These are phyloP conservation scores for Clonostachys rosea DNA, from an alignment of 2,329 filamentous ascomycete species.

Conservation along the genomic window DNA sequence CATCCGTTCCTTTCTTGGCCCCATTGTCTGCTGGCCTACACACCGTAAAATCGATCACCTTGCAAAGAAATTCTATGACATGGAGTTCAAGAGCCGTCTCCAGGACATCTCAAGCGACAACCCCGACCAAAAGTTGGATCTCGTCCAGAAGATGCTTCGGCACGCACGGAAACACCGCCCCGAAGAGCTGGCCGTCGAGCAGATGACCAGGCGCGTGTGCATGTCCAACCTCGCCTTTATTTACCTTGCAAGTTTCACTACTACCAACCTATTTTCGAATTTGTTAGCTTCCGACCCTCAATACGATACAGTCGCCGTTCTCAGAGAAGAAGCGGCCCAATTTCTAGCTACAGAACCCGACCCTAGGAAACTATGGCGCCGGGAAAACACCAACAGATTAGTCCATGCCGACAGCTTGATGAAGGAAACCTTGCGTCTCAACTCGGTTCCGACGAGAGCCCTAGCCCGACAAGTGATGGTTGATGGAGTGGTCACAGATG, in stretches of 20 bases:
- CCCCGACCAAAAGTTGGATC: constrained; percentile 22
- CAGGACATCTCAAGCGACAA: constrained; percentile 8
- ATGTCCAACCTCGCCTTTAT: constrained; percentile 28
- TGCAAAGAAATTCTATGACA: constrained; percentile 13
- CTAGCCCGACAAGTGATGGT: constrained; percentile 15
- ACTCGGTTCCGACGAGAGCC: constrained; percentile 9
- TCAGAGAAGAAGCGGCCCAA: constrained; percentile 28
- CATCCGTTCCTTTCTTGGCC: constrained; percentile 23
- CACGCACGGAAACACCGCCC: constrained; percentile 28
- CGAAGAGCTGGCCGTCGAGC: constrained; percentile 21
- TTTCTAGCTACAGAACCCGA: constrained; percentile 15
- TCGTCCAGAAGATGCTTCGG: constrained; percentile 35
- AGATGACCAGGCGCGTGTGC: constrained; percentile 21
- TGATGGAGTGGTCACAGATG: constrained; percentile 19
- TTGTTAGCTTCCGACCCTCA: constrained; percentile 26
- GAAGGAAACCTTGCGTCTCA: constrained; percentile 29
- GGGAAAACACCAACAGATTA: constrained; percentile 27
- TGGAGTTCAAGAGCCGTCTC: constrained; percentile 12
- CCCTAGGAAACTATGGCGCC: constrained; percentile 25
- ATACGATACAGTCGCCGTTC: constrained; percentile 24
- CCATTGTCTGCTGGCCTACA: constrained; percentile 12
- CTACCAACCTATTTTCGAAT: constrained; percentile 32
- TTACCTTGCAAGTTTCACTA: constrained; percentile 31
- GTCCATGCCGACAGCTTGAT: constrained; percentile 31
- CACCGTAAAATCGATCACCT: constrained; percentile 14